Conservation (phyloP, 164 flowering plant genomes). For the Magnolia officinalis region DNA sequence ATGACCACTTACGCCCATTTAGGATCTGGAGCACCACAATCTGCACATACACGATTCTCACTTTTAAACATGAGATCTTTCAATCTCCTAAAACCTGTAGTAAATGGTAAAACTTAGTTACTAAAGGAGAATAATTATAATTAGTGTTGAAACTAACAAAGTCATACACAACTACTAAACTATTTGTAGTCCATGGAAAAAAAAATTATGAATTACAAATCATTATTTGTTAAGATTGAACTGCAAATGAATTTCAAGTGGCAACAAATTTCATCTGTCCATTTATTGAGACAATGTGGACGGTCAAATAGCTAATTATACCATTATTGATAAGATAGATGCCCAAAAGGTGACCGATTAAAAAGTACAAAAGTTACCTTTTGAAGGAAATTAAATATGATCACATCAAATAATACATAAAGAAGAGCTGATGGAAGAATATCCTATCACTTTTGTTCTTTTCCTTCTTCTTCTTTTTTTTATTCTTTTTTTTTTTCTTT, state of each 20-base stretch:
- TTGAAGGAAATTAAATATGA: background rate
- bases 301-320: background rate
- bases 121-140: background rate
- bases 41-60: constrained; percentile 90
- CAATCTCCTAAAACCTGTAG: constrained; percentile 59
- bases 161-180: background rate
- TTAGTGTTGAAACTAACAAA: background rate
- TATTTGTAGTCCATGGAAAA: background rate
- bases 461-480: no score
- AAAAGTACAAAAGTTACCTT: background rate
- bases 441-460: no score
- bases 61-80: constrained; percentile 57
- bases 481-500: no score
- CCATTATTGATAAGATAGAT: background rate
- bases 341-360: background rate
- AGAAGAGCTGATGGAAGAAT: background rate
- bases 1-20: constrained; percentile 93
- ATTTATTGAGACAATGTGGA: background rate
- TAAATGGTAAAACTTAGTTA: background rate
- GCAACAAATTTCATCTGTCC: background rate
- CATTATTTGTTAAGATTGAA: no score
- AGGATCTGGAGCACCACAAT: constrained; percentile 95
- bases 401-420: background rate
- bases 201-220: background rate
- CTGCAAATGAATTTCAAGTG: background rate